Percentiles rank a stretch among this genome's conserved stretches.
These are phyloP conservation scores for Sorghum bicolor DNA, from an alignment of 176 grass and related monocot species.

Conservation along the genomic window Sorghum_bicolor_NCBIv3 NC_012872.2:67026001-67026500, in stretches of 20 bases:
- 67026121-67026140: background rate
- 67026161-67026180: background rate
- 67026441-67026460: slow-evolving; percentile 62
- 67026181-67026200: slow-evolving; percentile 15
- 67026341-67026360: slow-evolving; percentile 75
- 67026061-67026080: slow-evolving; percentile 46
- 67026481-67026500: slow-evolving; percentile 51
- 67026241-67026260: slow-evolving; percentile 66
- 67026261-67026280: slow-evolving; percentile 91
- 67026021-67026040: slow-evolving; percentile 51
- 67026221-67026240: slow-evolving; percentile 48
- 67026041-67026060: slow-evolving; percentile 33
- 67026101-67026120: background rate
- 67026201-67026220: background rate
- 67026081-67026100: slow-evolving; percentile 31
- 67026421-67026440: slow-evolving; percentile 85
- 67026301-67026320: slow-evolving; percentile 62
- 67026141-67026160: slow-evolving; percentile 9
- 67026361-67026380: slow-evolving; percentile 90
- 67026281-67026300: slow-evolving; percentile 95
- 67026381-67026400: slow-evolving; percentile 85
- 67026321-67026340: slow-evolving; percentile 97
- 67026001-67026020: slow-evolving; percentile 27
- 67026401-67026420: slow-evolving; percentile 86
- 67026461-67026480: slow-evolving; percentile 72